Evolutionary conservation across 2,329 filamentous ascomycete genomes (phyloP).

Genomic region (Ceratocystiopsis sp.): DNA sequence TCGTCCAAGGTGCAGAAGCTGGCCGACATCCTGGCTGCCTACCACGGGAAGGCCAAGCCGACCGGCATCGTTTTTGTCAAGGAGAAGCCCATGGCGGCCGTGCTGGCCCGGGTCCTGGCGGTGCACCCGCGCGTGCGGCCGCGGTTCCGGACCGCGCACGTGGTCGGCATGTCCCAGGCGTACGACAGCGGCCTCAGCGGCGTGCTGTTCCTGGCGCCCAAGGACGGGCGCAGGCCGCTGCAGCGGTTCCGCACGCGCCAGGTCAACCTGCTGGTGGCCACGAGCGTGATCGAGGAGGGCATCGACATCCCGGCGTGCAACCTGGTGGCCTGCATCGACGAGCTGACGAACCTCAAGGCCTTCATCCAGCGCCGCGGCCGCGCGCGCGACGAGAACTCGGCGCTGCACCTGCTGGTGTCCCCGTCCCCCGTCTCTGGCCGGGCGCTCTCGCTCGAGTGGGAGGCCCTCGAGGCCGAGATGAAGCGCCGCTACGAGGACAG

Average conservation of each 20-base stretch:
- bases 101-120: slow-evolving; percentile 41
- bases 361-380: slow-evolving; percentile 41
- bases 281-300: slow-evolving; percentile 49
- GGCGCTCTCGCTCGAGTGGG: slow-evolving; percentile 33
- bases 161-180: slow-evolving; percentile 27
- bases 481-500: slow-evolving; percentile 51
- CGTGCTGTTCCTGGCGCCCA: slow-evolving; percentile 15
- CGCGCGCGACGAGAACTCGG: slow-evolving; percentile 32
- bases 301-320: slow-evolving; percentile 51
- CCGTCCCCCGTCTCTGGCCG: neutral
- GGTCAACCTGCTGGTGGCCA: slow-evolving; percentile 42
- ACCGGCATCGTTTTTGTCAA: slow-evolving; percentile 52
- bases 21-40: slow-evolving; percentile 29
- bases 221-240: slow-evolving; percentile 20
- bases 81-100: slow-evolving; percentile 41
- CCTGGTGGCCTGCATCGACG: slow-evolving; percentile 41
- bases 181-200: slow-evolving; percentile 6
- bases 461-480: slow-evolving; percentile 55
- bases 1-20: slow-evolving; percentile 43
- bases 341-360: slow-evolving; percentile 33
- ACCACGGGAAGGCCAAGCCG: slow-evolving; percentile 18
- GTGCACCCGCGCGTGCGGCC: slow-evolving; percentile 28
- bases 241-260: slow-evolving; percentile 35
- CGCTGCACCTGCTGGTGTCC: slow-evolving; percentile 28
- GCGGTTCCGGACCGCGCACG: slow-evolving; percentile 32